Percentiles rank a stretch among this genome's conserved stretches.
These are phyloP conservation scores for Grifola frondosa DNA, from an alignment of 1,284 basidiomycete species.

Conservation along the genomic window DNA sequence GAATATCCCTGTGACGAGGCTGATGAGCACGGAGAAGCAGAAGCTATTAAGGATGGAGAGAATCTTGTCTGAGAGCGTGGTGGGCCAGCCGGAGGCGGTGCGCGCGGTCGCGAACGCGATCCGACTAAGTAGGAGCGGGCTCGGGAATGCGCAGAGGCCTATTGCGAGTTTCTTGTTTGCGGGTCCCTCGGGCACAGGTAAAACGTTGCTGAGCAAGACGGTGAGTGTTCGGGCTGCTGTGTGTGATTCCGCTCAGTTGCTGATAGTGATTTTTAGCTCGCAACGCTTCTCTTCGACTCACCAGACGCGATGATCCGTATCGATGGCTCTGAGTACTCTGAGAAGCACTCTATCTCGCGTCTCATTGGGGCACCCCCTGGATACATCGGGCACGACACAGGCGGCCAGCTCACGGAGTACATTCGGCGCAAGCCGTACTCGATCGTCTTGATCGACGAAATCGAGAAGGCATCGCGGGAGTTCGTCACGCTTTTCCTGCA, in stretches of 20 bases:
- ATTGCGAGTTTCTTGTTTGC: constrained; percentile 94
- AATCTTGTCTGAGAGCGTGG: constrained; percentile 65
- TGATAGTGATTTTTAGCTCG: constrained; percentile 54
- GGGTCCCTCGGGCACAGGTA: constrained; percentile 89
- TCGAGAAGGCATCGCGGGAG: constrained; percentile 89
- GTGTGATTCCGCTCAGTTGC: constrained; percentile 5
- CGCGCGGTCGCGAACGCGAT: constrained; percentile 91
- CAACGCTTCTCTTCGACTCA: constrained; percentile 86
- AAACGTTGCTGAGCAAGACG: constrained; percentile 90
- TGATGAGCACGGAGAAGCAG: constrained; percentile 91
- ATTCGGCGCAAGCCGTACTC: constrained; percentile 85
- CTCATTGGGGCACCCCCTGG: constrained; percentile 89
- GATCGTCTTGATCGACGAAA: constrained; percentile 81
- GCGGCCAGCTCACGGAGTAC: constrained; percentile 91
- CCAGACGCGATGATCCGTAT: constrained; percentile 89
- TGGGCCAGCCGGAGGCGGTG: constrained; percentile 90
- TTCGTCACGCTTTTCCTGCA: constrained; percentile 93
- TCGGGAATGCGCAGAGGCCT: constrained; percentile 81
- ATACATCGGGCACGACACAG: constrained; percentile 91
- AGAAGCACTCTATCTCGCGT: constrained; percentile 89
- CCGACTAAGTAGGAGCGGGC: constrained; percentile 85
- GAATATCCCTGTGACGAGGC: constrained; percentile 85
- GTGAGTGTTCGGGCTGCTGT: constrained; percentile 43
- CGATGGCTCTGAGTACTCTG: constrained; percentile 91
- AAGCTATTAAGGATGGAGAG: constrained; percentile 83